These are phyloP conservation scores for Termitomyces bulborhizus DNA, from an alignment of 768 basidiomycete species.

Conservation along the genomic window DNA sequence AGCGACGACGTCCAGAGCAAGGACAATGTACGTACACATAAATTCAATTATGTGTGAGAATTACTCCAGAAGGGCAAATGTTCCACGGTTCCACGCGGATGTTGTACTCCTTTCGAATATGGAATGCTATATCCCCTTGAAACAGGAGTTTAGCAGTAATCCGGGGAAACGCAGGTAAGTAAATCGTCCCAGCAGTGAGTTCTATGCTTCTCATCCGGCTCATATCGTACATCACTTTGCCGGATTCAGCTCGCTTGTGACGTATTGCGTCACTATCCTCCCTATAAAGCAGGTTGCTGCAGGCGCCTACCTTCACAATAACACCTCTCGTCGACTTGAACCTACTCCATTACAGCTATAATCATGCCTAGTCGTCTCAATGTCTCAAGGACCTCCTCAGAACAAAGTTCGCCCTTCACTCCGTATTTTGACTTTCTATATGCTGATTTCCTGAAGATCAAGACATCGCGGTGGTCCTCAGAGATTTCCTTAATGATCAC, in stretches of 20 bases:
- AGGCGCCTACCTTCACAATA: background rate
- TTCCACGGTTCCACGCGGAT: no score
- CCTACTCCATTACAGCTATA: background rate
- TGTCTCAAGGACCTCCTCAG: background rate
- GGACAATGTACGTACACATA: no score
- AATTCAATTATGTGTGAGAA: no score
- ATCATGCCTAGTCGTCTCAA: background rate
- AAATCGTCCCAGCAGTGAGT: no score
- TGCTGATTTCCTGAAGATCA: background rate
- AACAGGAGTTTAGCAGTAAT: no score
- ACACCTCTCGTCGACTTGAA: background rate
- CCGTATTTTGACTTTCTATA: background rate
- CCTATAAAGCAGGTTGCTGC: background rate
- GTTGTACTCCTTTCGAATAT: no score
- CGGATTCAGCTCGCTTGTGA: background rate
- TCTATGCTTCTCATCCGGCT: background rate
- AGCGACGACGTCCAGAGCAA: no score
- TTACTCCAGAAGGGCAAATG: no score
- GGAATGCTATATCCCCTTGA: no score
- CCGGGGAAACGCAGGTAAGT: no score
- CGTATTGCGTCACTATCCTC: background rate
- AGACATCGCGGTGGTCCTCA: background rate
- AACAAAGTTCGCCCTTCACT: background rate
- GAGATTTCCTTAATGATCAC: constrained; percentile 4
- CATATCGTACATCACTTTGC: background rate